Evolutionary conservation across 495 filamentous ascomycete species (phyloP).

Genomic region (Aspergillus baeticus): DNA sequence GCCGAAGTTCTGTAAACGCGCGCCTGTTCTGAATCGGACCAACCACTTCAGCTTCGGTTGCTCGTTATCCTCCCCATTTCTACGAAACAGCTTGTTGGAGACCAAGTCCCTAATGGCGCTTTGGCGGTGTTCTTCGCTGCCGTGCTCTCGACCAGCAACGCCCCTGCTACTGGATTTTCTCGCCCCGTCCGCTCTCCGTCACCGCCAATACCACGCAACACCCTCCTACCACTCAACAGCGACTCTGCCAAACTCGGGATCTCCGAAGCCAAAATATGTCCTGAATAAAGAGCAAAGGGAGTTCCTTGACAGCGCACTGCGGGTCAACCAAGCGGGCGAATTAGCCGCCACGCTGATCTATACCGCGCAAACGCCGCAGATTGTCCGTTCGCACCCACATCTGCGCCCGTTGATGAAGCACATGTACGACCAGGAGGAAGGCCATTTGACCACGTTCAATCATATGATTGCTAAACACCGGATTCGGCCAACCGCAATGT

Average conservation of each 20-base stretch:
- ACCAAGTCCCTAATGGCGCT: conserved; percentile 14
- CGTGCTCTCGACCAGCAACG: conserved; percentile 18
- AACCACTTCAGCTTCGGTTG: conserved; percentile 15
- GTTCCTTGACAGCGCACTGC: conserved; percentile 78
- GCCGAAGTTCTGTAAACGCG: conserved; percentile 21
- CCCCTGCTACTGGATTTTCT: conserved; percentile 44
- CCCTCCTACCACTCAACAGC: conserved; percentile 16
- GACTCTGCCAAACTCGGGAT: neutral
- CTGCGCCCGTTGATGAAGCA: conserved; percentile 88
- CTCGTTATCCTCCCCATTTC: neutral
- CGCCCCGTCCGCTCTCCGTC: conserved; percentile 32
- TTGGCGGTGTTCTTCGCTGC: conserved; percentile 19
- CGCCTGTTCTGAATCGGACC: conserved; percentile 18
- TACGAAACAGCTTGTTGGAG: neutral
- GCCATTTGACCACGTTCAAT: conserved; percentile 86
- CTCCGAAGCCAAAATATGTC: conserved; percentile 52
- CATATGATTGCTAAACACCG: conserved; percentile 79
- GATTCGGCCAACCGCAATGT: conserved; percentile 90
- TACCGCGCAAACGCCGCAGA: conserved; percentile 71
- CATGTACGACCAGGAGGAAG: conserved; percentile 97
- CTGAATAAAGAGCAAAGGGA: conserved; percentile 68
- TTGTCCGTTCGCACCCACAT: conserved; percentile 76
- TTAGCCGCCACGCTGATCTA: conserved; percentile 86
- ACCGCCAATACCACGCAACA: conserved; percentile 32
- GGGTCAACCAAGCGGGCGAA: conserved; percentile 90